Percentiles rank a stretch among this genome's conserved stretches.
Conservation (phyloP, 345 rosid species). For the Cardamine resedifolia region DNA sequence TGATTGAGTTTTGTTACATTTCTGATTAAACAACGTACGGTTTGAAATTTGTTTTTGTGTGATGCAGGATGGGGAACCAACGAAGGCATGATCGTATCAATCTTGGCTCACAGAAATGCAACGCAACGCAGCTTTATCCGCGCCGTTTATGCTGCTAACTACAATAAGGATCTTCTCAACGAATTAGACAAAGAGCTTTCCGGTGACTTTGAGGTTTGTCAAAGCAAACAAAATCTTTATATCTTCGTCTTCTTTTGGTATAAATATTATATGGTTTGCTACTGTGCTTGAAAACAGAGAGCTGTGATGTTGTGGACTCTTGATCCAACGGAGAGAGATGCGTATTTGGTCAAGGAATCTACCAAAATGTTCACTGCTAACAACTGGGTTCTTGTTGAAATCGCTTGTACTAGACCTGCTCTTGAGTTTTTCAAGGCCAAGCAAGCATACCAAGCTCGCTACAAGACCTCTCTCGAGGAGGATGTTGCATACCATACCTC, state of each 20-base stretch:
- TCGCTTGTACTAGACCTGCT: conserved; percentile 75
- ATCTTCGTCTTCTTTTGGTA: neutral
- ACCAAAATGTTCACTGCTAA: conserved; percentile 60
- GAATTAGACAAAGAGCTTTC: conserved; percentile 68
- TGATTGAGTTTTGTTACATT: neutral
- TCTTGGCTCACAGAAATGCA: conserved; percentile 81
- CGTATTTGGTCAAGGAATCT: conserved; percentile 72
- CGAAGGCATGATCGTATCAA: conserved; percentile 68
- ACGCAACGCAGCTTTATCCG: conserved; percentile 65
- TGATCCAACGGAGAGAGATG: conserved; percentile 81
- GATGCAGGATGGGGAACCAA: conserved; percentile 92
- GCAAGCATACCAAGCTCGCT: conserved; percentile 77
- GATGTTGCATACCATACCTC: conserved; percentile 81
- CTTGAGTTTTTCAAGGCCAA: conserved; percentile 56
- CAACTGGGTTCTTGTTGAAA: conserved; percentile 80
- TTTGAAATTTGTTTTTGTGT: conserved; percentile 9
- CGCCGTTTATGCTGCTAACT: conserved; percentile 55
- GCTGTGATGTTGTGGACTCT: conserved; percentile 65
- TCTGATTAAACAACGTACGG: neutral
- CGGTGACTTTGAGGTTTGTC: conserved; percentile 77
- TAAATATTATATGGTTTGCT: neutral
- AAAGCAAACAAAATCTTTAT: neutral
- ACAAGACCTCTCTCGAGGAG: conserved; percentile 82
- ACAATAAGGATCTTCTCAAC: conserved; percentile 76
- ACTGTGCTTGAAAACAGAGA: conserved; percentile 42